Evolutionary conservation across 2,329 filamentous ascomycete species (phyloP).

Genomic region (Stagonosporopsis tanaceti): DNA sequence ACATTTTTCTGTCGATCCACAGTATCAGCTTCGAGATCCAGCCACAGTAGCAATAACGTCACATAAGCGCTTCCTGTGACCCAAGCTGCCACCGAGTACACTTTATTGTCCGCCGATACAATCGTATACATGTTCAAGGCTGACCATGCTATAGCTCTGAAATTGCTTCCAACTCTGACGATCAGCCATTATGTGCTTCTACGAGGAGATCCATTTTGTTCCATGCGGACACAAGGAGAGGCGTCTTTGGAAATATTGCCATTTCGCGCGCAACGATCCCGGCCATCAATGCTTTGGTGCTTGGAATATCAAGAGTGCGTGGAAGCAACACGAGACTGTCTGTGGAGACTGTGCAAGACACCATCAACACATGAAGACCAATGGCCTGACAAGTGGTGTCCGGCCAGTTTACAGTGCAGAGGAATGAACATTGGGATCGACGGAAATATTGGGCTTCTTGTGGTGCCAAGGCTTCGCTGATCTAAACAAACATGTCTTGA

Average conservation of each 20-base stretch:
- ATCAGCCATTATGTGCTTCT: conserved; percentile 68
- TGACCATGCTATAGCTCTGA: conserved; percentile 1
- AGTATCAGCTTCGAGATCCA: background rate
- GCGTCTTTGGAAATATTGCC: conserved; percentile 73
- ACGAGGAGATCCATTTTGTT: conserved; percentile 70
- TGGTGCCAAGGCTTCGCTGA: background rate
- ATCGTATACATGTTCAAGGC: background rate
- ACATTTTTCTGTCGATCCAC: background rate
- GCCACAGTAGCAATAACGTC: background rate
- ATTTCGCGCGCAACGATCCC: conserved; percentile 76
- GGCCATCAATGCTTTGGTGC: conserved; percentile 74
- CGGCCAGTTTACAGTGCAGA: conserved; percentile 2
- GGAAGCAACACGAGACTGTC: conserved; percentile 58
- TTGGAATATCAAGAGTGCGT: conserved; percentile 67
- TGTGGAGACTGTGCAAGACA: conserved; percentile 24
- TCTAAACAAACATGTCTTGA: no score
- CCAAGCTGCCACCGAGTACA: background rate
- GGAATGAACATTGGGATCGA: background rate
- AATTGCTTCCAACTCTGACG: background rate
- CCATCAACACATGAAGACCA: conserved; percentile 5
- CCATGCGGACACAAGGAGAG: conserved; percentile 67
- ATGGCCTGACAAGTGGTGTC: background rate
- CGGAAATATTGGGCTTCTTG: background rate
- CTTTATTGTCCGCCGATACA: background rate
- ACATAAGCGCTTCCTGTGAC: background rate